A percentile compares a stretch with the other conserved stretches of the same genome.
phyloP scores from a whole-genome alignment of 2,329 filamentous ascomycete species.

The Teratosphaeriaceae sp. region DNA sequence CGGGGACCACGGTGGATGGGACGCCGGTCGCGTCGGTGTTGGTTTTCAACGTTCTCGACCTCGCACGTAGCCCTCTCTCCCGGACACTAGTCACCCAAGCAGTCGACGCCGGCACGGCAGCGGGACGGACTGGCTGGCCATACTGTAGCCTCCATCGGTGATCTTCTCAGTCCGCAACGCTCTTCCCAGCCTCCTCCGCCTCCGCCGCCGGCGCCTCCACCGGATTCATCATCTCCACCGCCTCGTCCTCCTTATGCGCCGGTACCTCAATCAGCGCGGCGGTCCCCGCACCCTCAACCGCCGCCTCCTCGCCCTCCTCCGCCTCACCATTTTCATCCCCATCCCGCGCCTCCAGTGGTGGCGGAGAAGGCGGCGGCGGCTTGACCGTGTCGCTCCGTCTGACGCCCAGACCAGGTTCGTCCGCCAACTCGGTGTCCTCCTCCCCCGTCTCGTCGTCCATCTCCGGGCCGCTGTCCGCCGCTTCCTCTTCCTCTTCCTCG shows the following conservation, averaged over 20 bases:
- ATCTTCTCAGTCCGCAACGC: slow-evolving; percentile 14
- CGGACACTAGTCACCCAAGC: too few species aligned
- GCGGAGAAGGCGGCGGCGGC: slow-evolving; percentile 4
- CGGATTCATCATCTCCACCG: slow-evolving; percentile 16
- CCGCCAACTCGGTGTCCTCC: slow-evolving; percentile 4
- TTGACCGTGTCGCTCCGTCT: slow-evolving; percentile 14
- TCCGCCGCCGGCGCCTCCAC: slow-evolving; percentile 10
- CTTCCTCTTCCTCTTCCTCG: background rate
- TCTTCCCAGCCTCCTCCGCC: slow-evolving; percentile 35
- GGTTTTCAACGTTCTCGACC: too few species aligned
- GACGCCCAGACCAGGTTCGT: slow-evolving; percentile 8
- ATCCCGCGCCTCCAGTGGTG: too few species aligned
- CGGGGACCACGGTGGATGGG: too few species aligned
- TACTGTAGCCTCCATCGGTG: too few species aligned
- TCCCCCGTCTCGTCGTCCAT: slow-evolving; percentile 5
- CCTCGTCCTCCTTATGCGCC: slow-evolving; percentile 30
- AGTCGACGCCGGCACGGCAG: too few species aligned
- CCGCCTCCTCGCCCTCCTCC: slow-evolving; percentile 54
- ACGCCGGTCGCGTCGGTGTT: too few species aligned
- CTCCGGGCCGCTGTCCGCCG: too few species aligned
- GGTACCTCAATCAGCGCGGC: slow-evolving; percentile 8
- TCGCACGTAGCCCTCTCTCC: too few species aligned
- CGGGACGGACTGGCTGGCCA: too few species aligned
- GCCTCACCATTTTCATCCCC: slow-evolving; percentile 19
- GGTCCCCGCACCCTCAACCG: slow-evolving; percentile 14